A percentile compares a stretch with the other conserved stretches of the same genome.
phyloP scores from a whole-genome alignment of 345 rosid species.

The Theobroma cacao region DNA sequence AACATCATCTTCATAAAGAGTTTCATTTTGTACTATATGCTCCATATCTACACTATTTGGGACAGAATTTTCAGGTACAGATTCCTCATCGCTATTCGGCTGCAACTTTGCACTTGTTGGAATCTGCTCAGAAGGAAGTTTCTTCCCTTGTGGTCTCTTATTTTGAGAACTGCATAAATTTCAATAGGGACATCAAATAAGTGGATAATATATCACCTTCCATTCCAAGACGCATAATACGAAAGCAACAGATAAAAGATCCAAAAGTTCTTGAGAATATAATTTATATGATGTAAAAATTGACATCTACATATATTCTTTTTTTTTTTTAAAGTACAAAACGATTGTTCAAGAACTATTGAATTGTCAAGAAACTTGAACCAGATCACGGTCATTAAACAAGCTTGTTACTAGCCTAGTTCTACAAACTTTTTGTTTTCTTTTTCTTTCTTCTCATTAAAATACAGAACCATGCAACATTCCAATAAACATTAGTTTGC shows the following conservation, averaged over 20 bases:
- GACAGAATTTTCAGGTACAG: conserved; percentile 33
- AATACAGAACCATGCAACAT: not conserved
- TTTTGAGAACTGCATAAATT: conserved; percentile 34
- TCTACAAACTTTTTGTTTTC: not conserved
- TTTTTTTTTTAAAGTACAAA: too few species aligned
- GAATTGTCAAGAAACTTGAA: not conserved
- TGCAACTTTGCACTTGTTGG: conserved; percentile 34
- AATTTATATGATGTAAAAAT: not conserved
- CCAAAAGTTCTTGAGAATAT: not conserved
- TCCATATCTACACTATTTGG: conserved; percentile 16
- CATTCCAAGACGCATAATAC: not conserved
- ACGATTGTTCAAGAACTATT: not conserved
- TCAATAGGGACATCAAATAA: not conserved
- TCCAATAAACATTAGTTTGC: not conserved
- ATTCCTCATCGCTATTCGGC: conserved; percentile 37
- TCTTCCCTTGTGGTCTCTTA: conserved; percentile 54
- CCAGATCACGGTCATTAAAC: not conserved
- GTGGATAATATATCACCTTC: not conserved
- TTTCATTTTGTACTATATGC: conserved; percentile 22
- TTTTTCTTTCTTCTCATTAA: not conserved
- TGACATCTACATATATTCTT: too few species aligned
- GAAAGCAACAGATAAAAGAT: not conserved
- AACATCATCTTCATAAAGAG: conserved; percentile 4
- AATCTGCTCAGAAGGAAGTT: conserved; percentile 42
- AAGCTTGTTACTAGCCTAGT: not conserved